phyloP scores from a whole-genome alignment of 768 basidiomycete genomes.

The Exsudoporus frostii region DNA sequence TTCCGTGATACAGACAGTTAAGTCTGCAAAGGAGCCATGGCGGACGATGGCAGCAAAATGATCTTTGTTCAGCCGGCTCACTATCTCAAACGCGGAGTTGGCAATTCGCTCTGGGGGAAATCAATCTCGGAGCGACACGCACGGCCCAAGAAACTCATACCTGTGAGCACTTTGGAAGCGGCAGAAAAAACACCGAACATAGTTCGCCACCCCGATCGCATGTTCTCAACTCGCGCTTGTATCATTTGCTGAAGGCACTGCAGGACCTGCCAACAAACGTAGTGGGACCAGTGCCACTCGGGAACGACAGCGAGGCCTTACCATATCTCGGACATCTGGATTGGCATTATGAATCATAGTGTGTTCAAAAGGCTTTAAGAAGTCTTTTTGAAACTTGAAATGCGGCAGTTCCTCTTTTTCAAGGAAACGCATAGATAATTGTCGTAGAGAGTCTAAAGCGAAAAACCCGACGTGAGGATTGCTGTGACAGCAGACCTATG shows the following conservation, averaged over 20 bases:
- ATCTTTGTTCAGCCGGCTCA: conserved; percentile 84
- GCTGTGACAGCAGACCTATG: conserved; percentile 95
- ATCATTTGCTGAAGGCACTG: conserved; percentile 99
- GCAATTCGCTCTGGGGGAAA: conserved; percentile 72
- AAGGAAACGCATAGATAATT: conserved; percentile 96
- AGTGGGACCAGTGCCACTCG: background rate
- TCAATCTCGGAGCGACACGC: background rate
- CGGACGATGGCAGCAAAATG: conserved; percentile 90
- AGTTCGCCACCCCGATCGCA: conserved; percentile 98
- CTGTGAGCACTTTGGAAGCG: conserved; percentile 88
- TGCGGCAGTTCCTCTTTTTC: conserved; percentile 98
- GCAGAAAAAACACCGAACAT: conserved; percentile 99
- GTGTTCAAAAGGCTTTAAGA: conserved; percentile 95
- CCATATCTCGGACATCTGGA: conserved; percentile 96
- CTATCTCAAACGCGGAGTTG: conserved; percentile 93
- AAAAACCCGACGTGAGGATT: conserved; percentile 97
- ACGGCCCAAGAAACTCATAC: conserved; percentile 37
- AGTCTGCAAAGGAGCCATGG: conserved; percentile 91
- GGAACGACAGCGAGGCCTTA: conserved; percentile 28
- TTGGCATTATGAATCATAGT: conserved; percentile 97
- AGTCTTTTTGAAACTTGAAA: conserved; percentile 99
- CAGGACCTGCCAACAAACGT: conserved; percentile 58
- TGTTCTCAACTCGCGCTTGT: conserved; percentile 88
- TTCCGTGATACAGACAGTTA: conserved; percentile 96
- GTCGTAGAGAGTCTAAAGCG: conserved; percentile 92